Evolutionary conservation across 805 yeast species (phyloP), one percentile per base, ranked within the genome.

Genomic region (Candida cerambycidarum): DNA sequence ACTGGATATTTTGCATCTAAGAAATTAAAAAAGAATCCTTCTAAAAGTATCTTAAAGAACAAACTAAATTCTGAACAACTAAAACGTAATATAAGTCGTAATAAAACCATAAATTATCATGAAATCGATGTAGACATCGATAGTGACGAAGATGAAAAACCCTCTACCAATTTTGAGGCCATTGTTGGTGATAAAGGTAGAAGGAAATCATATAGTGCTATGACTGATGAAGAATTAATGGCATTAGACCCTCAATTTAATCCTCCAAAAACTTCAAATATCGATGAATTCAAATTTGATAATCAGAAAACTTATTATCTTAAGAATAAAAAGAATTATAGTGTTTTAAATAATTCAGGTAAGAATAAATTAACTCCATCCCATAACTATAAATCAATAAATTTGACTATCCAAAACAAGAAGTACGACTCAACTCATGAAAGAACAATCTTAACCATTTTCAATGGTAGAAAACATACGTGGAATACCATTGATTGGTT

Each of bases 161-260:
- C 44, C n/a, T 14, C n/a, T 2, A 36, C 9, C 5, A 14, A 14
- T n/a, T 29, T 14, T 15, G 21, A 14, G 16, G 18, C 29, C 4
- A 23, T 12, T 12, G 4, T 19, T 5, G 29, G 29, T 12, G 29
- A 25, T 11, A 11, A 16, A 17, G 37, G 31, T 5, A 33, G 51
- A n/a, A 29, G 77, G 42, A 74, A 76, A 50, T 70, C 76, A 35
- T 71, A 73, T 49, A 65, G 73, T 25, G 78, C 67, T 12, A 72
- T 78, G 80, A 66, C 80, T 12, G 68, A 74, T 54, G 79, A 75
- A 43, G 82, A 78, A 55, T 61, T 78, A 44, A 55, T 77, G 59
- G 78, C 76, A 10, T 59, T 78, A 46, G 83, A 78, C 56, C 72
- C 77, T 1, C 82, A 78, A 50, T 78, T 66, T 54, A 45, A 43